These are phyloP conservation scores for Phyllosticta citribraziliensis DNA, from an alignment of 2,329 filamentous ascomycete species.

Conservation along the genomic window DNA sequence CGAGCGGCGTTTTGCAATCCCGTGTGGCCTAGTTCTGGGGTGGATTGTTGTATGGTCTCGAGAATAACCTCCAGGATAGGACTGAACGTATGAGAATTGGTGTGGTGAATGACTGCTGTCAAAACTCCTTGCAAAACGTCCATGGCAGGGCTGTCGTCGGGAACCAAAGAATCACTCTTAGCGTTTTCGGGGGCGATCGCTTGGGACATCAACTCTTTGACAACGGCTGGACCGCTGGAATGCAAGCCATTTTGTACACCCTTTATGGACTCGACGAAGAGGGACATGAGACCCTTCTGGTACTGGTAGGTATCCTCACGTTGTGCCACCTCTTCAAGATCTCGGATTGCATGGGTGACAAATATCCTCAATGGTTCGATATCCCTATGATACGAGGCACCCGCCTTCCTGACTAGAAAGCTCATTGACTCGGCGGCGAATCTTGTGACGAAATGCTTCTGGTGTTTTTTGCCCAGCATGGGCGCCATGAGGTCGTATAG, in stretches of 20 bases:
- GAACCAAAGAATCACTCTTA: slow-evolving; percentile 13
- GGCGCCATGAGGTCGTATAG: slow-evolving; percentile 76
- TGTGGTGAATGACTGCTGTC: slow-evolving; percentile 75
- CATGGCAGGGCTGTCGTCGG: slow-evolving; percentile 40
- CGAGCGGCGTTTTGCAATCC: slow-evolving; percentile 20
- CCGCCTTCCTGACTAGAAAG: slow-evolving; percentile 85
- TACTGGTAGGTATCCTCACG: slow-evolving; percentile 58
- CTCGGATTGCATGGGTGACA: slow-evolving; percentile 60
- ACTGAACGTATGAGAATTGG: slow-evolving; percentile 61
- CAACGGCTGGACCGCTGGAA: slow-evolving; percentile 45
- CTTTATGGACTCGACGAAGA: slow-evolving; percentile 75
- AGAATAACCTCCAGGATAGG: slow-evolving; percentile 54
- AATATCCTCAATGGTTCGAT: slow-evolving; percentile 57
- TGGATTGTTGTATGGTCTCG: slow-evolving; percentile 6
- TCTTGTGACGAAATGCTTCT: slow-evolving; percentile 77
- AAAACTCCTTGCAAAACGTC: slow-evolving; percentile 66
- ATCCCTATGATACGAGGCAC: slow-evolving; percentile 65
- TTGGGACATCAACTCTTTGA: slow-evolving; percentile 39
- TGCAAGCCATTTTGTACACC: slow-evolving; percentile 50
- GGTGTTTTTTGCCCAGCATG: slow-evolving; percentile 70
- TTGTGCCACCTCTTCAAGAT: slow-evolving; percentile 49
- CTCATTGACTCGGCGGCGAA: slow-evolving; percentile 94
- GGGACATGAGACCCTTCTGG: slow-evolving; percentile 79
- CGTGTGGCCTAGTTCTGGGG: not conserved
- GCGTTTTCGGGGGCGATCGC: slow-evolving; percentile 15